phyloP scores from a whole-genome alignment of 345 rosid genomes.

The Gossypium turneri region DNA sequence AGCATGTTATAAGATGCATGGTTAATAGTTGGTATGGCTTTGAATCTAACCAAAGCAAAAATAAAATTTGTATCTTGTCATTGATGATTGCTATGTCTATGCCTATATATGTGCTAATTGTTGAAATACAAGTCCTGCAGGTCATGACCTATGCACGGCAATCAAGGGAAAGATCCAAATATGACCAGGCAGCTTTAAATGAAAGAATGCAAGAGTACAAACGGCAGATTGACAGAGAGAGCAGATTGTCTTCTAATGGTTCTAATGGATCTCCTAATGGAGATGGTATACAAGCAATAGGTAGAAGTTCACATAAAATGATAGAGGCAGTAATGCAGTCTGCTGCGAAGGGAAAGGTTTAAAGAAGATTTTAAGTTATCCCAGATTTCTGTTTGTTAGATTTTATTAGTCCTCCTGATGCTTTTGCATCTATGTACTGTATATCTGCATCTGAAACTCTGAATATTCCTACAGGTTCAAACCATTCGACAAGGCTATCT shows the following conservation, averaged over 20 bases:
- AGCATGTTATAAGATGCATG: neutral
- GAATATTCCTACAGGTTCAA: conserved; percentile 61
- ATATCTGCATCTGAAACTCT: conserved; percentile 12
- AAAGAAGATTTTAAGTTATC: conserved; percentile 15
- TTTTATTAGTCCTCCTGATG: neutral
- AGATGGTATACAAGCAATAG: conserved; percentile 90
- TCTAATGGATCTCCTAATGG: conserved; percentile 94
- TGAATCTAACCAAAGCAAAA: neutral
- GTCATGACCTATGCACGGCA: conserved; percentile 95
- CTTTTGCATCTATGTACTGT: neutral
- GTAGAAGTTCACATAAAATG: conserved; percentile 98
- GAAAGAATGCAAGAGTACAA: conserved; percentile 97
- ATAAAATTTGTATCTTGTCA: neutral
- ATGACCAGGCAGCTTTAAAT: conserved; percentile 89
- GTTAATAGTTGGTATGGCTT: neutral
- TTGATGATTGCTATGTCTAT: neutral
- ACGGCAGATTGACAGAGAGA: conserved; percentile 95
- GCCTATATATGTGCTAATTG: conserved; percentile 5
- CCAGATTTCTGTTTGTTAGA: conserved; percentile 10
- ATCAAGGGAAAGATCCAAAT: conserved; percentile 92
- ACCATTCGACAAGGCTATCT: conserved; percentile 98
- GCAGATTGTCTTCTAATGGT: conserved; percentile 76
- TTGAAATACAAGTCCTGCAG: conserved; percentile 34
- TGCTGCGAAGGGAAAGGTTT: conserved; percentile 95
- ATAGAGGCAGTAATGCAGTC: conserved; percentile 99